Evolutionary conservation across 2,329 filamentous ascomycete genomes (phyloP), one percentile per base, ranked within the genome.

Genomic region (Didymella segeticola): DNA sequence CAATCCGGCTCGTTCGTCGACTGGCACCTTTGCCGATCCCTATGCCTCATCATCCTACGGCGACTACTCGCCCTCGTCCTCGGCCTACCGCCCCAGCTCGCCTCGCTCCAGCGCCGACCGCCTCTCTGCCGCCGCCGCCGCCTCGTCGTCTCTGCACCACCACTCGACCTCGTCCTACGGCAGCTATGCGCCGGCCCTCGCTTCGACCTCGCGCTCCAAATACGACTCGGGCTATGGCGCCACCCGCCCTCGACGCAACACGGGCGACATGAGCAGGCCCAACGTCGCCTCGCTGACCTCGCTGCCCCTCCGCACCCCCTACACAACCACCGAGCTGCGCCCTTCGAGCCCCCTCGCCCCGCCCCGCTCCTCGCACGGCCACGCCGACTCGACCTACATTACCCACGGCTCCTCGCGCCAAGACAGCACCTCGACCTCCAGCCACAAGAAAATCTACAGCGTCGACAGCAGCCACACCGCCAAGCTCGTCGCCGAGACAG

Each of bases 371-470:
- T 65, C 67, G 30, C 69, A 73, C 22, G 72, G 41, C 42, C 69
- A 73, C 15, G 72, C 36, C 34, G 74, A 70, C n/a, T n/a, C n/a
- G 25, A 68, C 58, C 30, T 78, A 76, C 64, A 69, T 78, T 45
- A 74, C 72, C 2, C 73, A 77, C 14, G 53, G 55, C 8, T 54
- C 62, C 7, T 58, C 68, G 20, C 66, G 68, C 17, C 49, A 42
- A 19, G 42, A 52, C 27, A 22, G 17, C 20, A 36, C 33, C 26
- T 58, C 62, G 6, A 71, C 33, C 26, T 58, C 62, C 5, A 71
- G 75, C 25, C 78, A 80, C 60, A 80, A 79, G 64, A 79, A 79
- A 61, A 69, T 81, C 20, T 81, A 81, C 66, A 79, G 76, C 56
- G 75, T 81, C 10, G 78, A 80, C 45, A 76, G 80, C 47, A 72